These are phyloP conservation scores for Sugiyamaella chiloensis DNA, from an alignment of 805 yeast species.

Conservation along the genomic window DNA sequence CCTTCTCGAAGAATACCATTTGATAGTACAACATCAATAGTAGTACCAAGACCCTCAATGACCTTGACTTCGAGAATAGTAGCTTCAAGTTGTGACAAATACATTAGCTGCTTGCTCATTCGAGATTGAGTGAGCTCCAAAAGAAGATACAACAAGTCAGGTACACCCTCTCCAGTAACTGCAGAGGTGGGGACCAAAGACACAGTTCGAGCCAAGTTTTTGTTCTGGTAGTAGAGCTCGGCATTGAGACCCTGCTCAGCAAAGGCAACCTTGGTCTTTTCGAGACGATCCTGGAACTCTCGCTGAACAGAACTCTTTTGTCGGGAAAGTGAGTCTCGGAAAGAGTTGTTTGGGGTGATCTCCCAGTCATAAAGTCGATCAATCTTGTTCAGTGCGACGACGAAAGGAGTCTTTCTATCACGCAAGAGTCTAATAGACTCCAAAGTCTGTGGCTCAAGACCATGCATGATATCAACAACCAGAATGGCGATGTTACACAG, in stretches of 20 bases:
- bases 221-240: constrained; percentile 92
- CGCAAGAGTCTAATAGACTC: constrained; percentile 90
- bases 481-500: constrained; percentile 98
- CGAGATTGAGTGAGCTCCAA: constrained; percentile 96
- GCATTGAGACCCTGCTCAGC: constrained; percentile 99
- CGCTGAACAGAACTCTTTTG: constrained; percentile 84
- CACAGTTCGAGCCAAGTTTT: constrained; percentile 87
- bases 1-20: constrained; percentile 95
- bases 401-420: constrained; percentile 96
- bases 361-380: constrained; percentile 98
- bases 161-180: constrained; percentile 99
- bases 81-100: constrained; percentile 89
- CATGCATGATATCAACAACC: constrained; percentile 99
- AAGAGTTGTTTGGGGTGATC: constrained; percentile 82
- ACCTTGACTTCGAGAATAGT: constrained; percentile 97
- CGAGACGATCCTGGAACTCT: constrained; percentile 86
- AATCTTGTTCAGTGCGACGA: constrained; percentile 95
- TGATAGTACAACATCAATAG: constrained; percentile 96
- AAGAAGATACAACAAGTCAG: constrained; percentile 93
- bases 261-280: constrained; percentile 80
- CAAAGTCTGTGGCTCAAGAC: constrained; percentile 94
- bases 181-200: constrained; percentile 99
- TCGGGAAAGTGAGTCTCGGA: constrained; percentile 86
- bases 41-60: constrained; percentile 97
- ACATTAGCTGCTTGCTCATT: constrained; percentile 98